These are phyloP conservation scores for Globisporangium middletonii DNA, from an alignment of 352 stramenopile genomes.

Conservation along the genomic window DNA sequence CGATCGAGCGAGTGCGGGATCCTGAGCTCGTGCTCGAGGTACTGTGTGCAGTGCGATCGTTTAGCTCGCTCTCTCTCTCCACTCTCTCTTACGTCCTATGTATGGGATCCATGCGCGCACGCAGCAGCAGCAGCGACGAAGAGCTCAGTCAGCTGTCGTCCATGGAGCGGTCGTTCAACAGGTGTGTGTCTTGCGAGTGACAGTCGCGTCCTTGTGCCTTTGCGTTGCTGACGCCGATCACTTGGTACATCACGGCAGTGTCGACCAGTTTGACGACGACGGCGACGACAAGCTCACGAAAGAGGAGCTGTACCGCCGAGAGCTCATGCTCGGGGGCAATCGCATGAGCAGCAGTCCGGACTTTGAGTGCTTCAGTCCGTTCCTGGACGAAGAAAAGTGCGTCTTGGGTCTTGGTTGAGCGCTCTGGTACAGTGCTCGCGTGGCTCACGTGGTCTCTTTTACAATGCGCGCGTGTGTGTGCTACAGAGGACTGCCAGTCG, in stretches of 20 bases:
- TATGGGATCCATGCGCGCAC: neutral
- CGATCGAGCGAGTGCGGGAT: slow-evolving; percentile 38
- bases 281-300: slow-evolving; percentile 45
- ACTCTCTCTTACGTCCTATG: neutral
- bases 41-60: neutral
- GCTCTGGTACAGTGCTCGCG: too few species aligned
- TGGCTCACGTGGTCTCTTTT: neutral
- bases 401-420: slow-evolving; percentile 12
- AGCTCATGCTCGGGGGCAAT: slow-evolving; percentile 49
- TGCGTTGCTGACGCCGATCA: neutral
- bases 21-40: slow-evolving; percentile 50
- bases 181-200: slow-evolving; percentile 22
- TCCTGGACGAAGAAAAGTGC: slow-evolving; percentile 61
- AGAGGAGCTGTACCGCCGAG: slow-evolving; percentile 53
- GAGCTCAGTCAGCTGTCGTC: slow-evolving; percentile 69
- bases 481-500: slow-evolving; percentile 55
- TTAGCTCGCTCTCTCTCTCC: neutral
- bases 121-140: slow-evolving; percentile 73
- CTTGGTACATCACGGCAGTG: slow-evolving; percentile 9
- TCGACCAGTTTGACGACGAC: slow-evolving; percentile 33
- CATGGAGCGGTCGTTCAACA: slow-evolving; percentile 51
- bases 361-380: slow-evolving; percentile 58
- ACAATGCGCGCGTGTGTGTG: neutral
- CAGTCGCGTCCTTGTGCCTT: neutral
- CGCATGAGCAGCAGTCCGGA: slow-evolving; percentile 65